A percentile compares a stretch with the other conserved stretches of the same genome.
phyloP scores from a whole-genome alignment of 805 yeast species.

The Wickerhamomyces chambardii region DNA sequence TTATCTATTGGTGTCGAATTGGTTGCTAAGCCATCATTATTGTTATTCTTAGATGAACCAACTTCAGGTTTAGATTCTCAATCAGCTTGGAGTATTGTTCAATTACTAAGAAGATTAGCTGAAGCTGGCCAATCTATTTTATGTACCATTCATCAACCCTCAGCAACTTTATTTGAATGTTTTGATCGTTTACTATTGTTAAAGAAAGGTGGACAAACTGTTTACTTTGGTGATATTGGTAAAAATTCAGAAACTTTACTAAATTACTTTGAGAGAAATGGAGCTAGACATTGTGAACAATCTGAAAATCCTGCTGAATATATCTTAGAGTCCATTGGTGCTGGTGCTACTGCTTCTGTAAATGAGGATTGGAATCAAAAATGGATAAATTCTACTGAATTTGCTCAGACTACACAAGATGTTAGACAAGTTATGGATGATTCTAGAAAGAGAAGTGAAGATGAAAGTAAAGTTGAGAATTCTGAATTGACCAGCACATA shows the following conservation, averaged over 20 bases:
- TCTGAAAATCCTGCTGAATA: slow-evolving; percentile 64
- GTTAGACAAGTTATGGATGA: slow-evolving; percentile 19
- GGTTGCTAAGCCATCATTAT: slow-evolving; percentile 43
- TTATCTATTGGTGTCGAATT: slow-evolving; percentile 47
- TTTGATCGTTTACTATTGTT: slow-evolving; percentile 52
- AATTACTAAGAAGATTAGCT: slow-evolving; percentile 38
- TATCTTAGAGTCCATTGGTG: slow-evolving; percentile 60
- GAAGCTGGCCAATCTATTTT: slow-evolving; percentile 46
- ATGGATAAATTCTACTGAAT: slow-evolving; percentile 38
- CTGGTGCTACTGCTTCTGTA: slow-evolving; percentile 55
- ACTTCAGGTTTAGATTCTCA: slow-evolving; percentile 53
- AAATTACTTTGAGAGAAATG: slow-evolving; percentile 52
- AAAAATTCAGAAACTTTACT: slow-evolving; percentile 43
- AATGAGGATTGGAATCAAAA: slow-evolving; percentile 18
- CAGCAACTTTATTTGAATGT: slow-evolving; percentile 48
- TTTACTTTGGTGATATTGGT: slow-evolving; percentile 63
- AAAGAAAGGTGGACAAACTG: slow-evolving; percentile 61
- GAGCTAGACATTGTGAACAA: slow-evolving; percentile 52
- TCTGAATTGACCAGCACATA: slow-evolving; percentile 11
- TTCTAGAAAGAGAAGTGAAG: slow-evolving; percentile 17
- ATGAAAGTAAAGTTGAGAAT: slow-evolving; percentile 2
- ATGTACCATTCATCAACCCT: slow-evolving; percentile 62
- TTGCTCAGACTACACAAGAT: neutral
- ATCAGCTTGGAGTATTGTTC: slow-evolving; percentile 52
- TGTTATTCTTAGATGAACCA: slow-evolving; percentile 50